Conservation (phyloP, 352 stramenopile genomes). For the Vaucheria bursata region DNA sequence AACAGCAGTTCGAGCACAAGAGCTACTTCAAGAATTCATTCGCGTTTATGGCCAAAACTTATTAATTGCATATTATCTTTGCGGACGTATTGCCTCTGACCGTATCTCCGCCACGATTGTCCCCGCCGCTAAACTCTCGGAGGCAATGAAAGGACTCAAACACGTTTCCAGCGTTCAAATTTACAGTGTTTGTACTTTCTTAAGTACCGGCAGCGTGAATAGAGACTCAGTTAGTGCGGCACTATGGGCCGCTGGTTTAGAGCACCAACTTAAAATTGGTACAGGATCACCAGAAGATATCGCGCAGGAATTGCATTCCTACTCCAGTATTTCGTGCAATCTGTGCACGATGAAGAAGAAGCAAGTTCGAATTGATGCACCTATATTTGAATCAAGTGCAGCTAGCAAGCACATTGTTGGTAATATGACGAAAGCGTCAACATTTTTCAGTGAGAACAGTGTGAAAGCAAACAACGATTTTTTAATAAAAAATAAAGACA, state of each 20-base stretch:
- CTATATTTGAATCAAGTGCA: background rate
- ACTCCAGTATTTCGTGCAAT: background rate
- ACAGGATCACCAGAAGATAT: background rate
- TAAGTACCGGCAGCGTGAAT: background rate
- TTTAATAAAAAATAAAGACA: too few species aligned
- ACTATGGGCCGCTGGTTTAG: slow-evolving; percentile 1
- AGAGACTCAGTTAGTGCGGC: background rate
- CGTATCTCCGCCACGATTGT: background rate
- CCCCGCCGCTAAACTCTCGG: background rate
- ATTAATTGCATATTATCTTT: background rate
- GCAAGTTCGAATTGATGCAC: too few species aligned
- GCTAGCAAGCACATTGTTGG: too few species aligned
- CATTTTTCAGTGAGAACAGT: too few species aligned
- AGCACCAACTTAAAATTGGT: slow-evolving; percentile 10
- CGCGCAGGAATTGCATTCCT: background rate
- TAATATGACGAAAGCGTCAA: too few species aligned
- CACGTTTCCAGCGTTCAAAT: background rate
- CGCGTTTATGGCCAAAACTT: background rate
- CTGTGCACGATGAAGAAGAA: background rate
- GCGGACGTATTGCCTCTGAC: background rate
- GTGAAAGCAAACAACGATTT: too few species aligned
- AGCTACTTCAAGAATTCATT: background rate
- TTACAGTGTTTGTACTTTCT: background rate
- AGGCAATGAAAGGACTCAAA: background rate
- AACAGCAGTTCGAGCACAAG: background rate